Evolutionary conservation across 768 basidiomycete genomes (phyloP).

Genomic region (Peribolospora baueri): DNA sequence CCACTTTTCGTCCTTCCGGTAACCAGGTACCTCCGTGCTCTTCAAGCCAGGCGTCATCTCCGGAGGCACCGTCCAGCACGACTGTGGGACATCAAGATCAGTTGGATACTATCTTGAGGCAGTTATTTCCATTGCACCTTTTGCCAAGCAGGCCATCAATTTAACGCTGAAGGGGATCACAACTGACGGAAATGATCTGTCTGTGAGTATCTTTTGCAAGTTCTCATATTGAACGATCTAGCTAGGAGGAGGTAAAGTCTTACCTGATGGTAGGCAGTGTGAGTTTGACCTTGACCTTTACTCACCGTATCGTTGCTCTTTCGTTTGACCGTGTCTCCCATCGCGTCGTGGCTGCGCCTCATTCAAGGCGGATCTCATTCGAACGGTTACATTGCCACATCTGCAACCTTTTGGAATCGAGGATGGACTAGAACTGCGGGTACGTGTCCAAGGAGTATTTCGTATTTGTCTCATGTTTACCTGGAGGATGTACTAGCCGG

Average conservation of each 20-base stretch:
- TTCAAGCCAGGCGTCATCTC: conserved; percentile 77
- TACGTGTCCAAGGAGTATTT: conserved; percentile 18
- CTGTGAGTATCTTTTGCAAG: conserved; percentile 29
- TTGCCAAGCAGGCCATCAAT: conserved; percentile 63
- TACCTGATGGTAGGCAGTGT: conserved; percentile 6
- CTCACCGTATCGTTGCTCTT: conserved; percentile 8
- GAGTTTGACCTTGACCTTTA: neutral
- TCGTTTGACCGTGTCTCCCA: conserved; percentile 10
- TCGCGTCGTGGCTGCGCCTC: neutral
- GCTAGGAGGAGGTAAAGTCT: neutral
- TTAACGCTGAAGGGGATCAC: conserved; percentile 73
- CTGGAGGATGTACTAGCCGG: no score
- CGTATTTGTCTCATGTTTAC: neutral
- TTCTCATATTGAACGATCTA: neutral
- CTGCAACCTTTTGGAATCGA: conserved; percentile 71
- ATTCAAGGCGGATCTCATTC: conserved; percentile 55
- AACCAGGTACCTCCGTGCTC: conserved; percentile 61
- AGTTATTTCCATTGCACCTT: conserved; percentile 68
- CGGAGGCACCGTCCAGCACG: conserved; percentile 57
- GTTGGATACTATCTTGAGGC: conserved; percentile 90
- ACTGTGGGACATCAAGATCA: conserved; percentile 66
- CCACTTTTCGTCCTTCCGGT: neutral
- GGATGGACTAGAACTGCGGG: conserved; percentile 70
- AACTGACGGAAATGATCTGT: conserved; percentile 74
- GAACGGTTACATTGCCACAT: conserved; percentile 75